These are phyloP conservation scores for Trichopus zeylanicus DNA, from an alignment of 116 monocot genomes.

Conservation along the genomic window DNA sequence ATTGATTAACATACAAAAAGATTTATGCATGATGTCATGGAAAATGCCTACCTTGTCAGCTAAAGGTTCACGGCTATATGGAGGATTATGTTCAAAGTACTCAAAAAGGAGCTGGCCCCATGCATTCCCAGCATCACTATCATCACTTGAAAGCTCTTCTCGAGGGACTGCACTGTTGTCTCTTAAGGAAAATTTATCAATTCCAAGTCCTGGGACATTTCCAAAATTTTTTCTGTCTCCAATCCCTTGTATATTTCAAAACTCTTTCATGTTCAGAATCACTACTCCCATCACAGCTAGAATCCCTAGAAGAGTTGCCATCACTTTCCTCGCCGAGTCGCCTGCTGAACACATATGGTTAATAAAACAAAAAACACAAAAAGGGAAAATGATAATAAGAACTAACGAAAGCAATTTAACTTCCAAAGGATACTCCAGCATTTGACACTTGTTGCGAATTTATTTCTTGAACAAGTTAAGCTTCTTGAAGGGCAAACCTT, in stretches of 20 bases:
- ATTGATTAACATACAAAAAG: background rate
- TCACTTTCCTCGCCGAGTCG: slow-evolving; percentile 47
- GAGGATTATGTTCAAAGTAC: slow-evolving; percentile 55
- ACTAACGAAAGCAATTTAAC: too few species aligned
- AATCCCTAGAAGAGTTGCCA: slow-evolving; percentile 37
- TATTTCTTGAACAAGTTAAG: too few species aligned
- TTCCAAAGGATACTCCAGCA: too few species aligned
- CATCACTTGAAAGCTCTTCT: slow-evolving; percentile 47
- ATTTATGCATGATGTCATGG: background rate
- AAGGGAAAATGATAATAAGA: too few species aligned
- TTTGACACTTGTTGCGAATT: too few species aligned
- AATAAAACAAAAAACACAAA: background rate
- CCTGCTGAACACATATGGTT: slow-evolving; percentile 15
- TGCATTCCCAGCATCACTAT: slow-evolving; percentile 32
- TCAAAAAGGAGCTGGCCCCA: slow-evolving; percentile 45
- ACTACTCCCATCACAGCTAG: slow-evolving; percentile 69
- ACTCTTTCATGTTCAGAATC: slow-evolving; percentile 47
- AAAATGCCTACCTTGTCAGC: slow-evolving; percentile 57
- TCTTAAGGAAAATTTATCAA: slow-evolving; percentile 22
- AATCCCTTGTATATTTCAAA: slow-evolving; percentile 14
- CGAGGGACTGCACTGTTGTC: slow-evolving; percentile 10
- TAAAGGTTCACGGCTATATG: slow-evolving; percentile 66
- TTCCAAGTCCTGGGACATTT: slow-evolving; percentile 3
- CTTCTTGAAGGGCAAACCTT: too few species aligned
- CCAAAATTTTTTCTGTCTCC: slow-evolving; percentile 8